Evolutionary conservation across 2,329 filamentous ascomycete genomes (phyloP).

Genomic region (Penicillium sumatraense): DNA sequence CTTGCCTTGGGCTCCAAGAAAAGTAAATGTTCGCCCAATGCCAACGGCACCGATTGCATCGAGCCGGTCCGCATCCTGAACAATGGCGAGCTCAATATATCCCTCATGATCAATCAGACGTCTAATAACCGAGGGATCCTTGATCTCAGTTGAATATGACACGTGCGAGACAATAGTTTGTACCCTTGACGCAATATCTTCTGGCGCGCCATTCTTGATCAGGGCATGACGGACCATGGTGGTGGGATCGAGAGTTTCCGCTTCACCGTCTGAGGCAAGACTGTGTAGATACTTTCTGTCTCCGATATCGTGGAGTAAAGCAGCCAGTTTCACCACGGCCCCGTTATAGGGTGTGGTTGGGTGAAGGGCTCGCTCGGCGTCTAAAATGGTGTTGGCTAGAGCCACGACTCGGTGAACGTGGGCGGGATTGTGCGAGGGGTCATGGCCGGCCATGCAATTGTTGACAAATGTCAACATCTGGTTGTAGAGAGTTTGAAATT

Average conservation of each 20-base stretch:
- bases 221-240: conserved; percentile 36
- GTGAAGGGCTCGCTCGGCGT: conserved; percentile 47
- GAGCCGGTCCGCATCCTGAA: conserved; percentile 92
- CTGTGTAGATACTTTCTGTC: conserved; percentile 76
- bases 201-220: conserved; percentile 54
- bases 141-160: conserved; percentile 74
- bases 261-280: conserved; percentile 31
- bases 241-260: conserved; percentile 24
- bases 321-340: conserved; percentile 67
- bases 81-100: conserved; percentile 77
- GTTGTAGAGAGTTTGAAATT: conserved; percentile 54
- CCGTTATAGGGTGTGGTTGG: conserved; percentile 51
- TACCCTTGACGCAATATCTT: conserved; percentile 66
- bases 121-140: conserved; percentile 64
- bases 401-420: conserved; percentile 80
- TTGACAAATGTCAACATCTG: conserved; percentile 67
- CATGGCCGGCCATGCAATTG: conserved; percentile 73
- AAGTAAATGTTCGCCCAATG: conserved; percentile 78
- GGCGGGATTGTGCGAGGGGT: conserved; percentile 84
- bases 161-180: conserved; percentile 77
- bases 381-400: conserved; percentile 70
- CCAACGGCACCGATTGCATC: conserved; percentile 89
- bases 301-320: conserved; percentile 84
- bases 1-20: conserved; percentile 62
- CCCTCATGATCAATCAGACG: conserved; percentile 59